These are phyloP conservation scores for Pythium rhizo-oryzae DNA, from an alignment of 352 stramenopile genomes.

Conservation along the genomic window DNA sequence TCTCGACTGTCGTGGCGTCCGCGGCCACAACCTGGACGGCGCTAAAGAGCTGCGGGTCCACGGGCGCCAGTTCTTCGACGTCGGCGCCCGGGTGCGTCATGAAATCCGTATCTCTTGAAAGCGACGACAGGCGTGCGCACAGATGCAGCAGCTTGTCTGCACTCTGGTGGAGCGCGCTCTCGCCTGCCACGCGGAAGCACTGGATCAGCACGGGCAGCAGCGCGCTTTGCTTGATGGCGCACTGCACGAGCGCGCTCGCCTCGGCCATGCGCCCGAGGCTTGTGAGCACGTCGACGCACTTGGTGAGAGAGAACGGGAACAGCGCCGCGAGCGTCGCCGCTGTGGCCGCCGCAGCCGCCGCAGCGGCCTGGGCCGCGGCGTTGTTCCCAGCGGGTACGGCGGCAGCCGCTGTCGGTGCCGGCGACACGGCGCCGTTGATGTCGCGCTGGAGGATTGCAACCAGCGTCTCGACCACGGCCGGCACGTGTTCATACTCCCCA, in stretches of 20 bases:
- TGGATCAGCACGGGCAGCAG: conserved; percentile 46
- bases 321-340: conserved; percentile 26
- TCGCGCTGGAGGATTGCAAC: conserved; percentile 47
- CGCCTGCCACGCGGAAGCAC: conserved; percentile 39
- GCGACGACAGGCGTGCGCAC: conserved; percentile 14
- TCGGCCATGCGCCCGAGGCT: conserved; percentile 59
- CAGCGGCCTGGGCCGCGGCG: conserved; percentile 19
- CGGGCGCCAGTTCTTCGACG: background rate
- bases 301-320: conserved; percentile 37
- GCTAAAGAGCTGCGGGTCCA: conserved; percentile 36
- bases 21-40: background rate
- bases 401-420: conserved; percentile 19
- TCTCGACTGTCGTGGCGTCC: conserved; percentile 2
- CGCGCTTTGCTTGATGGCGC: conserved; percentile 36
- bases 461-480: conserved; percentile 39
- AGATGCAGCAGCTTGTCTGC: conserved; percentile 67
- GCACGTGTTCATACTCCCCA: conserved; percentile 17
- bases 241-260: conserved; percentile 42
- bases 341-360: conserved; percentile 30
- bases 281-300: conserved; percentile 40
- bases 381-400: conserved; percentile 8
- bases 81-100: background rate
- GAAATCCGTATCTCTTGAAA: background rate
- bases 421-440: conserved; percentile 24
- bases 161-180: conserved; percentile 47